phyloP scores from a whole-genome alignment of 2,329 filamentous ascomycete genomes.

The Colletotrichum siamense region DNA sequence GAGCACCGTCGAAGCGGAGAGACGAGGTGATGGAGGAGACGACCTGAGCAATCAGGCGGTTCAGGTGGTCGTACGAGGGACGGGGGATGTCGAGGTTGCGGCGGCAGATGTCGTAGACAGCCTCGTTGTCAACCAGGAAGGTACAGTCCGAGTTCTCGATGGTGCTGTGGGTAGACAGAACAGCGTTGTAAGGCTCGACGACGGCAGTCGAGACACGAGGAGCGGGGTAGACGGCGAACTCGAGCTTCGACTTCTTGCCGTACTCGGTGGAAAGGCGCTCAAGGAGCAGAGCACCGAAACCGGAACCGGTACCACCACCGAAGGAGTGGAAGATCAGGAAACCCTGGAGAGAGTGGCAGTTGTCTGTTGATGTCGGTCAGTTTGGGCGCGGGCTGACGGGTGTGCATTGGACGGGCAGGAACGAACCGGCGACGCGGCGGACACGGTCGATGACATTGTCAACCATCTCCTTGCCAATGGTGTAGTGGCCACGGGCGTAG shows the following conservation, averaged over 20 bases:
- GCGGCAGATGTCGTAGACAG: conserved; percentile 77
- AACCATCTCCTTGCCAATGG: conserved; percentile 78
- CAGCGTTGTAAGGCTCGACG: conserved; percentile 77
- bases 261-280: conserved; percentile 77
- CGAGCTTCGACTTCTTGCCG: conserved; percentile 79
- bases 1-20: conserved; percentile 73
- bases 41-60: conserved; percentile 76
- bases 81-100: conserved; percentile 74
- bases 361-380: conserved; percentile 54
- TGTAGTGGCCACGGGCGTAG: conserved; percentile 79
- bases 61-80: conserved; percentile 74
- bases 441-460: conserved; percentile 74
- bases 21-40: conserved; percentile 78
- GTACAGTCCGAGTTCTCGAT: conserved; percentile 81
- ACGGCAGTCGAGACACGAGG: conserved; percentile 74
- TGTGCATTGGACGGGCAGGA: not conserved
- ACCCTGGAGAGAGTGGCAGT: conserved; percentile 75
- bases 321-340: conserved; percentile 81
- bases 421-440: conserved; percentile 70
- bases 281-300: conserved; percentile 74
- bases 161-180: conserved; percentile 76
- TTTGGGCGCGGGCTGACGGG: not conserved
- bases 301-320: conserved; percentile 74
- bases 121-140: conserved; percentile 79
- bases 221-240: conserved; percentile 75